Evolutionary conservation across 345 rosid genomes (phyloP), one percentile per base, ranked within the genome.

Genomic region (Kandelia obovata): DNA sequence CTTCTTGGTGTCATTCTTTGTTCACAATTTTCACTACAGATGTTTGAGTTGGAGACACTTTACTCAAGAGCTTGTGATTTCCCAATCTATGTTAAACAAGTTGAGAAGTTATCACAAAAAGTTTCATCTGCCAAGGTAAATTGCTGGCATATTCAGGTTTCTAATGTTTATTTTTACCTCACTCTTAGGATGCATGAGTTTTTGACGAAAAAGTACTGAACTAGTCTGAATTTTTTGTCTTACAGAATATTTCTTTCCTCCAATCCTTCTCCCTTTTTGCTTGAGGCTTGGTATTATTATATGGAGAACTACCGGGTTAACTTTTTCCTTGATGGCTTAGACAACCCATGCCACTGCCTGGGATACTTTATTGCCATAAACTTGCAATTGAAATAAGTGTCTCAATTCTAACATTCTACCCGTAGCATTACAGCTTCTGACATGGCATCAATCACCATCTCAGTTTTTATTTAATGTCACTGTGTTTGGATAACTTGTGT

Each of bases 61-160:
- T 72, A 86, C 69, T 79, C 86, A 43, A 86, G 82, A 81, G 84
- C 83, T 75, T 74, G 75, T 68, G 71, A 68, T 72, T 81, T 85
- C 49, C 95, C 91, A 19, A 79, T 94, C 57, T 72, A 76, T 81
- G 68, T 87, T 53, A 73, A 67, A 70, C 83, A 87, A 77, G 77
- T 73, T 43, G 82, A 80, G 70, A 81, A 79, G 75, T 78, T 94
- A 73, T 84, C 77, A 15, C 67, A 77, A 66, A 91, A 84, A 78
- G 63, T 88, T 68, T 83, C 85, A 34, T 80, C 81, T 20, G 86
- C 74, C 2, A 86, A 94, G 98, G 98, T 94, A 85, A 15, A 55
- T 67, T 75, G 27, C 30, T 52, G 62, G 28, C 19, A 5, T 53
- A 60, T 63, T 58, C 31, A 34, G 51, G 51, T 6, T 28, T 66